Percentiles rank a stretch among this genome's conserved stretches.
Conservation (phyloP, 176 grass and related monocot species). For the Areca catechu region DNA sequence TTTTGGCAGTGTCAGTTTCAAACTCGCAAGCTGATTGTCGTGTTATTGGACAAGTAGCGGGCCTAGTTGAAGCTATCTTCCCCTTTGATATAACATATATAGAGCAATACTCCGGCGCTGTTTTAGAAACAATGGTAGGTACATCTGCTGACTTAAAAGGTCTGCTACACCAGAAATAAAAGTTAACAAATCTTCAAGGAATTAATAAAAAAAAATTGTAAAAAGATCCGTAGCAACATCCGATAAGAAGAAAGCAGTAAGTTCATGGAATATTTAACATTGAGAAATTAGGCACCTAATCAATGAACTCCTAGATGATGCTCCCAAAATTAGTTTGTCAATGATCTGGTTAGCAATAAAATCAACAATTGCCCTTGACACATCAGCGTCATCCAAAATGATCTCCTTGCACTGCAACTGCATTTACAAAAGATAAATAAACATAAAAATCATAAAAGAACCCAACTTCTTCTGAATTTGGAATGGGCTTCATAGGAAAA, state of each 20-base stretch:
- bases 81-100: constrained; percentile 80
- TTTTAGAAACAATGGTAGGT: constrained; percentile 50
- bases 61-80: constrained; percentile 59
- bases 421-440: constrained; percentile 6
- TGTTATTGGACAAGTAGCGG: constrained; percentile 35
- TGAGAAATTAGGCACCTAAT: constrained; percentile 28
- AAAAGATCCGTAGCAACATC: neutral
- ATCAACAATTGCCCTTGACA: constrained; percentile 58
- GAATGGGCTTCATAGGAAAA: too few species aligned
- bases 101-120: constrained; percentile 47
- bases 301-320: constrained; percentile 52
- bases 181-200: neutral
- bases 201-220: neutral
- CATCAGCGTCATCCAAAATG: constrained; percentile 56
- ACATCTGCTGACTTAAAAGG: constrained; percentile 60
- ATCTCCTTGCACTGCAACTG: constrained; percentile 81
- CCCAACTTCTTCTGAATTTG: neutral
- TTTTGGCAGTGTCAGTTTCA: constrained; percentile 18
- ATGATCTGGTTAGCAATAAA: constrained; percentile 34
- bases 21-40: constrained; percentile 16
- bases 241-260: neutral
- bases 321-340: constrained; percentile 55
- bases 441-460: neutral
- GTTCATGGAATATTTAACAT: neutral
- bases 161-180: constrained; percentile 26